Evolutionary conservation across 345 rosid genomes (phyloP), one percentile per base, ranked within the genome.

Genomic region (Euphorbia peplus): DNA sequence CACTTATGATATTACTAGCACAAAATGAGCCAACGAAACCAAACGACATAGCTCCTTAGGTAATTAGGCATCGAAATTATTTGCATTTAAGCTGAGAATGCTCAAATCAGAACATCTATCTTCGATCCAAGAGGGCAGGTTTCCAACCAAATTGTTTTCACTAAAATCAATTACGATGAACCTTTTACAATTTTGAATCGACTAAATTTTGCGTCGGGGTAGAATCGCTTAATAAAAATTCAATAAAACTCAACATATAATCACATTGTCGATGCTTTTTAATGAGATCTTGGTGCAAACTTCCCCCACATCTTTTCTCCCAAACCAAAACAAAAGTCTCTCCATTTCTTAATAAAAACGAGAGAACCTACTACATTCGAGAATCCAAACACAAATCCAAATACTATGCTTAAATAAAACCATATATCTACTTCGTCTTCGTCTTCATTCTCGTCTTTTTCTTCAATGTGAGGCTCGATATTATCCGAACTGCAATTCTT

Each of bases 31-130:
- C 62, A 1, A 2, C 2, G 15, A 22, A 44, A 12, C 8, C 30
- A 18, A 18, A 8, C 46, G 4, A 8, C 19, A 11, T n/a, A 22
- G 21, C 54, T 66, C 58, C 63, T 8, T 48, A 54, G 7, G n/a
- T 51, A 0, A 70, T n/a, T n/a, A 60, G 25, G 60, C 60, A 53
- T 4, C 12, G 29, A 75, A 28, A 22, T 68, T 66, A 10, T 21
- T 59, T 3, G 71, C 75, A 24, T 30, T 63, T 0, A 75, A 56
- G 22, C 1, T 41, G 10, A 75, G 66, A 57, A 70, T 41, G 0
- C 5, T 22, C 62, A 75, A 1, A 0, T 1, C 10, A 8, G 64
- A 30, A 24, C 53, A 57, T 4, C 42, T 48, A 14, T 57, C 53
- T 28, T 48, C 51, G 0, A 70, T 26, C 70, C 78, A 70, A 3